Evolutionary conservation across 768 basidiomycete species (phyloP).

Genomic region (Hygrocybe punicea): DNA sequence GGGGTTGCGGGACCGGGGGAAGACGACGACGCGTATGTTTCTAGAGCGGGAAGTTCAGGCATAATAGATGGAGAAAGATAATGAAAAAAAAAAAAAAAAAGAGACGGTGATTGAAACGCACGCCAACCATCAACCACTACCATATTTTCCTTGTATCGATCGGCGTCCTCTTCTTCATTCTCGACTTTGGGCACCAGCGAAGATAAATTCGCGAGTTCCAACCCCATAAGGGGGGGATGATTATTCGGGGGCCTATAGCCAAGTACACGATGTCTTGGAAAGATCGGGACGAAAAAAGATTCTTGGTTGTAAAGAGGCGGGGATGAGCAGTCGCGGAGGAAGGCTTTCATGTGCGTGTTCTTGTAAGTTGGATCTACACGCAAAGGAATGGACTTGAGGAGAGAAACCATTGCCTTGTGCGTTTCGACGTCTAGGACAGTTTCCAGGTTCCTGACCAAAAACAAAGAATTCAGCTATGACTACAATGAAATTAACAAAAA

Average conservation of each 20-base stretch:
- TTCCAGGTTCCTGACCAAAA: not conserved
- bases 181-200: conserved; percentile 26
- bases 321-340: conserved; percentile 26
- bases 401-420: not conserved
- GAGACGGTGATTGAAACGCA: conserved; percentile 28
- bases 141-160: conserved; percentile 51
- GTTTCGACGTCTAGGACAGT: not conserved
- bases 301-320: conserved; percentile 25
- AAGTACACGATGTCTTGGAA: conserved; percentile 36
- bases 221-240: conserved; percentile 6
- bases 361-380: conserved; percentile 11
- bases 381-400: not conserved
- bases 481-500: not conserved
- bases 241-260: conserved; percentile 10
- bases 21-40: conserved; percentile 42
- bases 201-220: conserved; percentile 26
- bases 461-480: not conserved
- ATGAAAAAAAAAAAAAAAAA: too few species aligned
- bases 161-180: conserved; percentile 40
- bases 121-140: conserved; percentile 64
- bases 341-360: conserved; percentile 20
- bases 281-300: conserved; percentile 26
- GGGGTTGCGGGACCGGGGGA: conserved; percentile 40
- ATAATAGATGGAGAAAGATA: too few species aligned
- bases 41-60: conserved; percentile 20